A percentile compares a stretch with the other conserved stretches of the same genome.
Evolutionary conservation across 208 protist species (phyloP).

Genomic region (Trypanosoma conorhini): DNA sequence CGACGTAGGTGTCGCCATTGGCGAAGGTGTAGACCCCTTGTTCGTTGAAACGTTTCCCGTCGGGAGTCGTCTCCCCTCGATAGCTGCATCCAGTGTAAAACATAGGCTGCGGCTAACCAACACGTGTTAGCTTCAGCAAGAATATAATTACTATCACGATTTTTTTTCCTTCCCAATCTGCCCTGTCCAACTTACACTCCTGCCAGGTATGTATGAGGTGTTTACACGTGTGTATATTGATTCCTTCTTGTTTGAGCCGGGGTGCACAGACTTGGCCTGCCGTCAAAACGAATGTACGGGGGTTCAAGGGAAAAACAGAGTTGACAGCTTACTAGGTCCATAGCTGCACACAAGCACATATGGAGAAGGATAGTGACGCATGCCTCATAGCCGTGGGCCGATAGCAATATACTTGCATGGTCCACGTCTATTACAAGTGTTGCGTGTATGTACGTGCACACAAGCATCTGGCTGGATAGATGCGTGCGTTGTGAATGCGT

Average conservation of each 20-base stretch:
- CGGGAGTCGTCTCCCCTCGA: constrained; percentile 51
- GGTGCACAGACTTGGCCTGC: no score
- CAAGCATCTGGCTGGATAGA: no score
- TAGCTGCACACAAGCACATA: constrained; percentile 2
- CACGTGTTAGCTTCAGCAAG: no score
- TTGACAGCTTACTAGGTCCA: background rate
- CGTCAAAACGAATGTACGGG: background rate
- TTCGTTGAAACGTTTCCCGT: constrained; percentile 72
- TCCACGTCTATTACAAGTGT: no score
- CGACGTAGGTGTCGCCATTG: constrained; percentile 86
- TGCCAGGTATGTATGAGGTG: background rate
- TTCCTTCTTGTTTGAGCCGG: no score
- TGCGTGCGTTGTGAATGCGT: no score
- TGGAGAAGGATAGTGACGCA: constrained; percentile 3
- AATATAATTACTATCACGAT: no score
- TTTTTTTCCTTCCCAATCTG: no score
- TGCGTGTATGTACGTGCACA: no score
- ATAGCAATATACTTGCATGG: constrained; percentile 14
- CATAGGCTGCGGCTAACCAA: constrained; percentile 15
- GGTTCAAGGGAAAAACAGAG: background rate
- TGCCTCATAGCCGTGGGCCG: background rate
- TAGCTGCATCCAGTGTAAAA: constrained; percentile 58
- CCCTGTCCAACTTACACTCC: background rate
- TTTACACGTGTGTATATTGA: background rate
- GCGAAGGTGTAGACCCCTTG: constrained; percentile 77